These are phyloP conservation scores for Biancaea sappan DNA, from an alignment of 306 rosid species.

Conservation along the genomic window DNA sequence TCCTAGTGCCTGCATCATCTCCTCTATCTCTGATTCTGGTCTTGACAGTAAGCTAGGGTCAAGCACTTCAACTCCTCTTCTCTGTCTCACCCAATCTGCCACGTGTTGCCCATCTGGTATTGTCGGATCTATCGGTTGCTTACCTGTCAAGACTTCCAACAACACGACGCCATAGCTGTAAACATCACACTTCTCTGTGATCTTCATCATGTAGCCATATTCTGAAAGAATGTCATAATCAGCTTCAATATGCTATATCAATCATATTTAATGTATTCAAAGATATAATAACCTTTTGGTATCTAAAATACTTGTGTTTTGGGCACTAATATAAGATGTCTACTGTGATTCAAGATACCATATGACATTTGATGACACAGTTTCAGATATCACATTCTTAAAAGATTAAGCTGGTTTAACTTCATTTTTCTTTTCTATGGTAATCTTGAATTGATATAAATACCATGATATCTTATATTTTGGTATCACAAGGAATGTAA, in stretches of 20 bases:
- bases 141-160: slow-evolving; percentile 87
- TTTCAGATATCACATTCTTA: not conserved
- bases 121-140: slow-evolving; percentile 98
- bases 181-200: slow-evolving; percentile 65
- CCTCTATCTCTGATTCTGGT: slow-evolving; percentile 81
- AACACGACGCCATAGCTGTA: slow-evolving; percentile 86
- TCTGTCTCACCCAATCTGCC: slow-evolving; percentile 93
- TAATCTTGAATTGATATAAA: not conserved
- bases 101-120: slow-evolving; percentile 85
- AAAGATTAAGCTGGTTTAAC: too few species aligned
- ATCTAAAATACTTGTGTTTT: not conserved
- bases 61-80: slow-evolving; percentile 68
- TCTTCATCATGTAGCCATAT: slow-evolving; percentile 94
- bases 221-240: slow-evolving; percentile 50
- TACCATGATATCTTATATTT: not conserved
- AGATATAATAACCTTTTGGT: not conserved
- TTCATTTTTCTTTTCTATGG: not conserved
- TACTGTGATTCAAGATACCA: not conserved
- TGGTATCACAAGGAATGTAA: not conserved
- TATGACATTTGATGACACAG: not conserved
- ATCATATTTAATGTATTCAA: not conserved
- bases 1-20: slow-evolving; percentile 87
- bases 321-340: not conserved
- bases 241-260: slow-evolving; percentile 18
- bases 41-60: slow-evolving; percentile 68